Conservation (phyloP, 306 rosid genomes). For the Lathyrus oleraceus region DNA sequence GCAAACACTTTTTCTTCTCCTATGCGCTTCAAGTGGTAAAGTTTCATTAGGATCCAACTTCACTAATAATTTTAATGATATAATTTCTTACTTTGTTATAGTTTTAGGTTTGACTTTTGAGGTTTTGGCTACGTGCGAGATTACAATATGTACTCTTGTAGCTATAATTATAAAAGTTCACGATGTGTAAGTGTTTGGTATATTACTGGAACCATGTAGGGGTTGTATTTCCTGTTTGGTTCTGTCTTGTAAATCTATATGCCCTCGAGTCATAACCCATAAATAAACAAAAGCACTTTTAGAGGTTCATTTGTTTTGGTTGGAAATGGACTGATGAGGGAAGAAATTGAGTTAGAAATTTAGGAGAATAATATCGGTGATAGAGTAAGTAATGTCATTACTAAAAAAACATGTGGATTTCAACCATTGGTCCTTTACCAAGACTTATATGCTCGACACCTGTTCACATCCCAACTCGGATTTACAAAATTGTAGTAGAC, state of each 20-base stretch:
- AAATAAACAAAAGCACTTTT: not conserved
- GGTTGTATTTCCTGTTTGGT: not conserved
- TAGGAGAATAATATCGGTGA: not conserved
- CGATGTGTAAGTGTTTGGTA: not conserved
- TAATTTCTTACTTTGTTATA: not conserved
- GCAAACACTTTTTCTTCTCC: not conserved
- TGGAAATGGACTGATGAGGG: not conserved
- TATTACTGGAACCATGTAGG: not conserved
- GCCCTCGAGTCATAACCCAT: not conserved
- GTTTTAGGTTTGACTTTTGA: not conserved
- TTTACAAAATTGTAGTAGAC: not conserved
- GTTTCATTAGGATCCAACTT: not conserved
- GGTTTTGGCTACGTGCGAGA: not conserved
- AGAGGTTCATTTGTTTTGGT: not conserved
- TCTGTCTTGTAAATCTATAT: not conserved
- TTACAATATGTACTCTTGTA: not conserved
- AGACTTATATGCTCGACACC: not conserved
- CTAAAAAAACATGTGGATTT: not conserved
- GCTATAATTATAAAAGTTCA: not conserved
- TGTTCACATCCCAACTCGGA: not conserved
- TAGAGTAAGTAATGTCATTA: not conserved
- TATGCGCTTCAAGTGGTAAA: not conserved
- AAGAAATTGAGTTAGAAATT: not conserved
- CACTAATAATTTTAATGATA: not conserved
- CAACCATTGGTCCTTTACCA: not conserved